Evolutionary conservation across 768 basidiomycete species (phyloP), one percentile per base, ranked within the genome.

Genomic region (Mycena belliarum): DNA sequence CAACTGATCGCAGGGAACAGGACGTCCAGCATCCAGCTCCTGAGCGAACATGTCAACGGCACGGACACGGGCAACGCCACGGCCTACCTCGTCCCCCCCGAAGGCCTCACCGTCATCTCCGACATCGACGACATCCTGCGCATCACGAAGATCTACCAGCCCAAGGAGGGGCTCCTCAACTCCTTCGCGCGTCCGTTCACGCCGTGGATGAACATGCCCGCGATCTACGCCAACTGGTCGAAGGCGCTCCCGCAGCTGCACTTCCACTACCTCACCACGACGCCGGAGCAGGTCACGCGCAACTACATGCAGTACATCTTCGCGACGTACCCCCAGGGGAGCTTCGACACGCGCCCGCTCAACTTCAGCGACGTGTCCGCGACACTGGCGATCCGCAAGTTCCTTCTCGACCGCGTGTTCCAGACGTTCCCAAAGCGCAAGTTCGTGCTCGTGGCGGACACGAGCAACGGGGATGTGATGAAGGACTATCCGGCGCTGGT

Each of bases 91-190:
- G 72, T 72, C 0, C 69, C 71, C 4, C 44, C 57, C 11, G 32
- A 52, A 1, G 72, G 71, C n/a, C 57, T 70, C 54, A 70, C 71
- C 21, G 57, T 72, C 51, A 67, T 73, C 38, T 68, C 66, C 33
- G 72, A 73, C 61, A 71, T 73, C 48, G 72, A 73, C 64, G 72
- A 73, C 53, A 70, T 73, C 28, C 67, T 72, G 57, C 69, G 72
- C 14, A 65, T 70, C 51, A 72, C 71, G 24, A 66, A 72, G 51
- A 70, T 73, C 37, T 73, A 71, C 59, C 63, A 68, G 9, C 72
- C 72, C 25, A 63, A 68, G 52, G 38, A 71, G 43, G 72, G 71
- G 2, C 68, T 72, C 18, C 53, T 60, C 51, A 72, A 73, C 63
- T 69, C 70, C 11, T 71, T 73, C 55, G 70, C 67, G 11, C 58